These are phyloP conservation scores for Mortierella alpina DNA, from an alignment of 192 early-diverging fungal species.

Conservation along the genomic window DNA sequence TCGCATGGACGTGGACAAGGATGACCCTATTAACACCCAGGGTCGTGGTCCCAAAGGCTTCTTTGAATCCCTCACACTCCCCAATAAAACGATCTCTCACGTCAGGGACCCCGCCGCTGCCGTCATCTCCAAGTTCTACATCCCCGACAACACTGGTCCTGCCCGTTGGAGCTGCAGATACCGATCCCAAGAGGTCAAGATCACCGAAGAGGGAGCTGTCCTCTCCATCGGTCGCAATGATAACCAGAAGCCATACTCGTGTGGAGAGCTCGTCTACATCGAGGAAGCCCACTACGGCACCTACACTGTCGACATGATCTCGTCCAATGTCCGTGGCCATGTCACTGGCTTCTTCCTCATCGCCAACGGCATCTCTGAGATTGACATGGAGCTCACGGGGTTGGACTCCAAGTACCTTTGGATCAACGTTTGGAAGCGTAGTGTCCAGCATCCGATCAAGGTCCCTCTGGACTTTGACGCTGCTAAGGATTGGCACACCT, in stretches of 20 bases:
- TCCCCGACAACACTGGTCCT: not conserved
- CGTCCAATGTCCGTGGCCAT: slow-evolving; percentile 36
- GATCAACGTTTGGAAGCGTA: slow-evolving; percentile 28
- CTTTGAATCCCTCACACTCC: no score
- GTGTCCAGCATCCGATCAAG: slow-evolving; percentile 3
- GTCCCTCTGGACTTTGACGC: slow-evolving; percentile 18
- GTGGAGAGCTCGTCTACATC: slow-evolving; percentile 31
- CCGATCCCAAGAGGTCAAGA: slow-evolving; percentile 4
- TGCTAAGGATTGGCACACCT: slow-evolving; percentile 28
- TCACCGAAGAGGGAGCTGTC: slow-evolving; percentile 8
- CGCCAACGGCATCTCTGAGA: slow-evolving; percentile 34
- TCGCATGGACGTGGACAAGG: no score
- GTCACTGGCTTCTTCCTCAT: slow-evolving; percentile 50
- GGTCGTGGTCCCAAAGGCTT: no score
- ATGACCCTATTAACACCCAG: no score
- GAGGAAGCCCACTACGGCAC: slow-evolving; percentile 16
- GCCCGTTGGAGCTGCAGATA: slow-evolving; percentile 2
- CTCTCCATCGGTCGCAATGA: slow-evolving; percentile 47
- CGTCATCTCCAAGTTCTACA: not conserved
- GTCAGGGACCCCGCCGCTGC: not conserved
- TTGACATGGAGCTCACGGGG: slow-evolving; percentile 46
- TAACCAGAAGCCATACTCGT: slow-evolving; percentile 28
- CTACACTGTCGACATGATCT: slow-evolving; percentile 49
- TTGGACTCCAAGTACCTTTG: slow-evolving; percentile 5
- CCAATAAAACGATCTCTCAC: not conserved